Evolutionary conservation across 352 stramenopile genomes (phyloP).

Genomic region (Globisporangium nagaii): DNA sequence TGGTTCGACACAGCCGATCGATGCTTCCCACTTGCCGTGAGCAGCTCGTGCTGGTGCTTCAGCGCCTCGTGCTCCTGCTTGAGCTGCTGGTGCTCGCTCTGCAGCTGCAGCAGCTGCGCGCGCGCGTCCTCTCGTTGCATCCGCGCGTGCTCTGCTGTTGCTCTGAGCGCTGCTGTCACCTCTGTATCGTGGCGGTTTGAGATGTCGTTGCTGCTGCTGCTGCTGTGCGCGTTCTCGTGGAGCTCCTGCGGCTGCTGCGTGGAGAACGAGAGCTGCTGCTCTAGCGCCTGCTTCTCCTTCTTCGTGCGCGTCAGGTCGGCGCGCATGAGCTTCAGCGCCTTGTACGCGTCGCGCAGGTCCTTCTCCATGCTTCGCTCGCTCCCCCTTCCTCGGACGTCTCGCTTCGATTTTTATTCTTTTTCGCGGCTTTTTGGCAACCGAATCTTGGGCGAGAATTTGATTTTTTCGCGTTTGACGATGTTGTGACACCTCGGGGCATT

Average conservation of each 20-base stretch:
- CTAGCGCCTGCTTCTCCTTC: conserved; percentile 13
- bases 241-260: background rate
- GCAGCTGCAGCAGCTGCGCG: background rate
- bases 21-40: too few species aligned
- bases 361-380: background rate
- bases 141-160: background rate
- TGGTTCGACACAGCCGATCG: conserved; percentile 3
- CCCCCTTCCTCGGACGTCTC: too few species aligned
- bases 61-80: background rate
- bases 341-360: conserved; percentile 19
- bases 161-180: background rate
- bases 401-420: conserved; percentile 1
- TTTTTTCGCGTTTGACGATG: too few species aligned
- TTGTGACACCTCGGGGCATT: too few species aligned
- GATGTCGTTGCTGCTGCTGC: background rate
- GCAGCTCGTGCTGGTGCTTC: background rate
- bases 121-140: conserved; percentile 4
- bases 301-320: conserved; percentile 13
- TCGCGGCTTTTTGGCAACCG: too few species aligned
- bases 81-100: background rate
- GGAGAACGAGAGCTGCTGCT: background rate
- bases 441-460: background rate
- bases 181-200: background rate
- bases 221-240: background rate
- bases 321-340: conserved; percentile 16